Percentiles rank a stretch among this genome's conserved stretches.
These are phyloP conservation scores for Globisporangium perplexum DNA, from an alignment of 352 stramenopile species.

Conservation along the genomic window DNA sequence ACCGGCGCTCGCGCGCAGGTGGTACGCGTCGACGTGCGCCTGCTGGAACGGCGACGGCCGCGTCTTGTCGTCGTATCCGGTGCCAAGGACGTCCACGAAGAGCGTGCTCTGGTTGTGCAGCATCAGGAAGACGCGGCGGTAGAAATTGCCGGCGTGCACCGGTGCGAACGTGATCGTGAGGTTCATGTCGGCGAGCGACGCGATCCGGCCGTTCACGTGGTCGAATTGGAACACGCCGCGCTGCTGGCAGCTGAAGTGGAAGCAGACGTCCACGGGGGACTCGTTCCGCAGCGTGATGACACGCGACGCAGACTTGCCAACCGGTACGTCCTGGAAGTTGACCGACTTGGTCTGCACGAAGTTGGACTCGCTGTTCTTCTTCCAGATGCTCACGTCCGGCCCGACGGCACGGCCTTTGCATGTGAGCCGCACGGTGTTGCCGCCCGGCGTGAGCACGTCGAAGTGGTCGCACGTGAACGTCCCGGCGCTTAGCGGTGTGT, in stretches of 20 bases:
- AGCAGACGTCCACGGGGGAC: slow-evolving; percentile 61
- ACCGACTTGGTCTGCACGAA: slow-evolving; percentile 69
- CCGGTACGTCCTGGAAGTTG: slow-evolving; percentile 87
- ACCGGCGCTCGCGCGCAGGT: slow-evolving; percentile 38
- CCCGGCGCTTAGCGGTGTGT: slow-evolving; percentile 73
- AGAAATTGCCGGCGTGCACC: slow-evolving; percentile 86
- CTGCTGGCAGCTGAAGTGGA: slow-evolving; percentile 72
- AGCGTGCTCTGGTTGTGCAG: slow-evolving; percentile 81
- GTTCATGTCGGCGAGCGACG: slow-evolving; percentile 66
- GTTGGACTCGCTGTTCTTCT: slow-evolving; percentile 73
- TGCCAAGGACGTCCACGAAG: slow-evolving; percentile 88
- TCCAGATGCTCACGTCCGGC: slow-evolving; percentile 66
- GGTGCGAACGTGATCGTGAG: slow-evolving; percentile 85
- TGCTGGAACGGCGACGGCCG: slow-evolving; percentile 89
- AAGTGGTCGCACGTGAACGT: slow-evolving; percentile 91
- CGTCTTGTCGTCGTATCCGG: slow-evolving; percentile 84
- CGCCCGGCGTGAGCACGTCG: slow-evolving; percentile 84
- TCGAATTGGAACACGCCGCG: slow-evolving; percentile 86
- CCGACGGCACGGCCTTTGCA: slow-evolving; percentile 67
- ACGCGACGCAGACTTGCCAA: slow-evolving; percentile 46
- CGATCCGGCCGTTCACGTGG: slow-evolving; percentile 66
- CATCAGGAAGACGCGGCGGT: slow-evolving; percentile 82
- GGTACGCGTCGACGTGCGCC: slow-evolving; percentile 87
- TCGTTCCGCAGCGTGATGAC: slow-evolving; percentile 85
- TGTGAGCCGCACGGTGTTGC: slow-evolving; percentile 73